Evolutionary conservation across 2,329 filamentous ascomycete genomes (phyloP), one percentile per base, ranked within the genome.

Genomic region (Cryphonectria nitschkei): DNA sequence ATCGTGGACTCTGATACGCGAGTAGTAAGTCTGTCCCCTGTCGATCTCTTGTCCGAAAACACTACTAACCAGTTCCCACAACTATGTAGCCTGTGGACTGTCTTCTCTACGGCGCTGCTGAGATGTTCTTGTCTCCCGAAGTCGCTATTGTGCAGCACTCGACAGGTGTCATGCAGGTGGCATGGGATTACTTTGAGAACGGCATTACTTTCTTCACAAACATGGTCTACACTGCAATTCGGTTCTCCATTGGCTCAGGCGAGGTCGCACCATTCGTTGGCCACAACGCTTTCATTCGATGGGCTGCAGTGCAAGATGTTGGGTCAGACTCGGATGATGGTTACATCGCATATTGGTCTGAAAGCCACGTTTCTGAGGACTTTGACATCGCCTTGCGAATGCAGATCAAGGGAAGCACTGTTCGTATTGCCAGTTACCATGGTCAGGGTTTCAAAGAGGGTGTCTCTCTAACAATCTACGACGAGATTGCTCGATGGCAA

Each of bases 171-270:
- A 94, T 94, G 91, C 89, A 94, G 74, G 90, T 94, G 26, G 87
- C 89, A 0, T 82, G 88, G 76, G 89, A 86, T 71, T 92, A 89
- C 80, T 94, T 94, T 76, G 92, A 94, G 79, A 92, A 91, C 74
- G 90, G 82, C 22, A 92, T 93, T 76, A 92, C 91, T 1, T 94
- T 92, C 82, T 94, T 94, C 81, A 94, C 92, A 58, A 90, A 94
- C 76, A 85, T 94, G 67, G 89, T 94, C 75, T 95, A 94, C 82
- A 90, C 88, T 0, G 88, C 90, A 46, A 94, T 94, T 76, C 85
- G 87, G 37, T 94, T 90, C 76, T 88, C 89, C 29, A 90, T 93
- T 39, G 87, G 89, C 8, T 90, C 88, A 66, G 92, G 92, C 5
- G 92, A 94, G 68, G 87, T 91, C 8, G 89, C 91, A 0, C 91